Evolutionary conservation across 2,329 filamentous ascomycete genomes (phyloP).

Genomic region (Arthrobotrys entomopaga): DNA sequence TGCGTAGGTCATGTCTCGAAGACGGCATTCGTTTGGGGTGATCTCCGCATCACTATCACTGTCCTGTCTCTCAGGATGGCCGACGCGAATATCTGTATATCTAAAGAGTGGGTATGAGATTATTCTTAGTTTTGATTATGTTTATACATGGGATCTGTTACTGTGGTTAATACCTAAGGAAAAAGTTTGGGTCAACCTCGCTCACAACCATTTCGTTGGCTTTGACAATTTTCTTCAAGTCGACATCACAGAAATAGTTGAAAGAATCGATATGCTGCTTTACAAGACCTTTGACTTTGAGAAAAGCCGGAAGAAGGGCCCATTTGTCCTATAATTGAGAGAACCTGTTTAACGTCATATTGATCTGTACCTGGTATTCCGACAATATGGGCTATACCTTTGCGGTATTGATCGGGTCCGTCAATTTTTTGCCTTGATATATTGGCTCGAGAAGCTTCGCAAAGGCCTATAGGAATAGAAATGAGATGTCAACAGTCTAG

Average conservation of each 20-base stretch:
- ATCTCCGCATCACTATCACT: slow-evolving; percentile 77
- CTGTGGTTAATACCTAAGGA: slow-evolving; percentile 71
- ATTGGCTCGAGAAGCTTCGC: slow-evolving; percentile 74
- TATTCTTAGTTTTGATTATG: background rate
- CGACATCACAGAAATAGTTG: slow-evolving; percentile 96
- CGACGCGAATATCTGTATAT: slow-evolving; percentile 89
- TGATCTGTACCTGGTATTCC: background rate
- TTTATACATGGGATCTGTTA: background rate
- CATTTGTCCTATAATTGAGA: slow-evolving; percentile 78
- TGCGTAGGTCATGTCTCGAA: slow-evolving; percentile 97
- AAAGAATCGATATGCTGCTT: slow-evolving; percentile 99
- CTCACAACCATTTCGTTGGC: slow-evolving; percentile 89
- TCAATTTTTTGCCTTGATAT: slow-evolving; percentile 75
- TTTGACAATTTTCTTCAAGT: slow-evolving; percentile 95
- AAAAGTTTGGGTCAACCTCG: slow-evolving; percentile 92
- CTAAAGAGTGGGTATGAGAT: slow-evolving; percentile 45
- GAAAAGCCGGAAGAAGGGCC: slow-evolving; percentile 94
- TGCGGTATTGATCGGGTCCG: slow-evolving; percentile 72
- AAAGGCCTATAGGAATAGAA: slow-evolving; percentile 62
- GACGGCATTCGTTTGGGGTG: slow-evolving; percentile 93
- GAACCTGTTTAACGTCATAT: too few relatives aligned
- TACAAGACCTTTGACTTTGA: slow-evolving; percentile 95
- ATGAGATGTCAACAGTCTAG: slow-evolving; percentile 2
- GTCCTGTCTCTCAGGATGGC: slow-evolving; percentile 80
- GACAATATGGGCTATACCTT: slow-evolving; percentile 58